Evolutionary conservation across 2,329 filamentous ascomycete genomes (phyloP), one percentile per base, ranked within the genome.

Genomic region (Diatrype stigma): DNA sequence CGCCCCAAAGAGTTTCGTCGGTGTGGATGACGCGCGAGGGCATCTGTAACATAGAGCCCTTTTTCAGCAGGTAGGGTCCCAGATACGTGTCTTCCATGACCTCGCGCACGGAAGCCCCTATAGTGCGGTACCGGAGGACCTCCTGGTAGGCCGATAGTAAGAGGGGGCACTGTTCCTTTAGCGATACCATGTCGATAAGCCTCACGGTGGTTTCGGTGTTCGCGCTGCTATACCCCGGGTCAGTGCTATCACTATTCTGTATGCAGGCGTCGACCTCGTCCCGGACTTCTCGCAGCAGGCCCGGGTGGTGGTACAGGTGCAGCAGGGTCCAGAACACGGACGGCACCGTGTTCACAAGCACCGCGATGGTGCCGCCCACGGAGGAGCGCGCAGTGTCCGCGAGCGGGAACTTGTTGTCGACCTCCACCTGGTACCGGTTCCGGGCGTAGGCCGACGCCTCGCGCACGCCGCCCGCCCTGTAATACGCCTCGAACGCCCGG

Each of bases 61-160:
- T 65, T 5, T 64, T 65, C 6, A 64, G 48, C 3, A 63, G 47
- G 56, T 54, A 63, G 11, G 47, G 50, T 22, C 53, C 55, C 5
- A 64, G 58, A 35, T 64, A 58, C 2, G 60, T 62, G n/a, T 64
- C 62, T 50, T 63, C 62, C 56, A 62, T 61, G 1, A 63, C 62
- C 38, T 62, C 58, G 28, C 61, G 56, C 10, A 63, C 53, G 2
- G 69, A 72, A 30, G 67, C 65, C 2, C 69, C 70, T 22, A 69
- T 68, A 19, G 65, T 66, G 44, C 66, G 61, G 42, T 63, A 62
- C 3, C 74, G 69, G 8, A 76, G 63, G 2, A 66, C 67, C 53
- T 77, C 74, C 45, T 75, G 66, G 38, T 70, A 68, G 2, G 66
- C 64, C 5, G 72, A 73, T 2, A 68, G 51, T 2, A 77, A 53